Base-by-base conservation (phyloP, 1,284 basidiomycete genomes). In the Ceratobasidium sp. region DNA sequence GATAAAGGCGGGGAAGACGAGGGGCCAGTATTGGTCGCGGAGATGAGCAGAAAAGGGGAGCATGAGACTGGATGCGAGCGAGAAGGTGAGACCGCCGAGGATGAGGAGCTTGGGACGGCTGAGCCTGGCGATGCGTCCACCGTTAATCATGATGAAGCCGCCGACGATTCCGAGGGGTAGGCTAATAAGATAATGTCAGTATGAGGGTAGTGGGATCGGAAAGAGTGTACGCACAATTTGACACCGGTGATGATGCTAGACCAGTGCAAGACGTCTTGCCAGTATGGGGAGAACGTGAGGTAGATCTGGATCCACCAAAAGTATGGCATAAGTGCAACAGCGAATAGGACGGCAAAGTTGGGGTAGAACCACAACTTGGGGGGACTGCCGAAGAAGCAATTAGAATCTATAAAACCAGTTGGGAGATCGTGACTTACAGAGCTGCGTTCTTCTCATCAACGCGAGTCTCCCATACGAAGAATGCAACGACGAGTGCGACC, bases 1-100 rank as follows among this genome's bases (percentile, higher is more conserved):
- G 49, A 65, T 56, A 43, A 86, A 86, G 22, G 83, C 86, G 24
- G 87, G 87, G 78, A 88, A 85, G 62, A 84, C 81, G 76, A 81
- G 81, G 0, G 79, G 76, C 85, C 84, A 88, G 79, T 87, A 88
- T 24, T 81, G 79, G 13, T 83, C 81, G 0, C 80, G 71, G 9
- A 49, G 46, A 64, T 85, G 82, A 0, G 83, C 83, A 2, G 62
- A 37, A 61, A 84, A 80, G 1, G 84, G 83, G 49, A 87, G 78
- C 14, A 87, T 79, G 39, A 83, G 74, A 0, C 84, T 85, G 27
- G 84, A 82, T 37, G 82, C 74, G 48, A 84, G 78, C 43, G 82
- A 77, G 75, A 85, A 74, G 34, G 76, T 77, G 43, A 84, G 81
- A 7, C 84, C 86, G 51, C 77, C 75, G 19, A 86, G 79, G 76